Evolutionary conservation across 1,284 basidiomycete species (phyloP), one percentile per base, ranked within the genome.

Genomic region (Macrocybe sp.): DNA sequence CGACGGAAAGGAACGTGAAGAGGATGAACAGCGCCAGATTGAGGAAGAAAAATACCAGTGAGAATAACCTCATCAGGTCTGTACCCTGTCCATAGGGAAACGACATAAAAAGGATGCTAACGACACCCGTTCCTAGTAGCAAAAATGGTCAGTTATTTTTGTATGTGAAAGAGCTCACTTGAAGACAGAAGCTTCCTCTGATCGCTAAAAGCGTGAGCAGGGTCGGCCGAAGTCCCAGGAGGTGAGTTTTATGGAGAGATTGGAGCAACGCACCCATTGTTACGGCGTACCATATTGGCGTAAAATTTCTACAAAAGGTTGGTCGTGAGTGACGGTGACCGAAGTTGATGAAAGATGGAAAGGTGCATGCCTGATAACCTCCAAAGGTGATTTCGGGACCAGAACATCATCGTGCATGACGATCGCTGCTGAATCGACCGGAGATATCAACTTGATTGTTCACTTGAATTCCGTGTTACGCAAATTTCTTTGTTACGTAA

Each of bases 21-120:
- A 79, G 42, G n/a, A 74, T 47, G 58, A 89, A 89, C 8, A 90
- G 64, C 6, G 70, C 52, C 14, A 89, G 61, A 59, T 90, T 85
- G 48, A 90, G 66, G 53, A 82, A 76, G 60, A 89, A 86, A 57
- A 90, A 71, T 33, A 75, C 65, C 16, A 79, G 61, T 31, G 75
- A 72, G 44, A 77, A 54, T 30, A 65, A 55, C 47, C 67, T 68
- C 67, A 81, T 69, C 11, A 64, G 55, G 6, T 53, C 51, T 7
- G 70, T 68, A 35, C 64, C 60, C 46, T 59, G 58, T 1, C 69
- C 76, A 53, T 79, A 82, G 2, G 82, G 80, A 58, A 80, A 81
- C 11, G 58, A 65, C 41, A 72, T 64, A 55, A 81, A 75, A 37
- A 83, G 66, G 28, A 70, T 67, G 55, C 77, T 74, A 10, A 83